phyloP scores from a whole-genome alignment of 2,329 filamentous ascomycete species.

The Aspergillus alliaceus region DNA sequence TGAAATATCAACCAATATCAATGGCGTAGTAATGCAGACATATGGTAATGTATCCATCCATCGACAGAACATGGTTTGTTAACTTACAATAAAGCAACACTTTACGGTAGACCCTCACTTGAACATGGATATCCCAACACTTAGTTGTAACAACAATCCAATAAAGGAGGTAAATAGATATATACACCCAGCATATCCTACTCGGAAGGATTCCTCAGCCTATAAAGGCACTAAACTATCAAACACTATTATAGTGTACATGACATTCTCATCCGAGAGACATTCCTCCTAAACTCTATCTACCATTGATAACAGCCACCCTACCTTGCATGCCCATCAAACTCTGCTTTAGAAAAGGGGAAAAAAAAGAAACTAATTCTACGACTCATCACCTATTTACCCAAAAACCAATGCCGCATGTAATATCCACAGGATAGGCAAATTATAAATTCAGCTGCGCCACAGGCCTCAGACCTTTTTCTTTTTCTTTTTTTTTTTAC shows the following conservation, averaged over 20 bases:
- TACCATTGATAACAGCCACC: too few relatives aligned
- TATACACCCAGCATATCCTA: background rate
- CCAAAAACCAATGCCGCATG: background rate
- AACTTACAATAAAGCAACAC: background rate
- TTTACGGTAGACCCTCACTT: background rate
- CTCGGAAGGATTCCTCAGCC: background rate
- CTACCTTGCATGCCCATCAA: too few relatives aligned
- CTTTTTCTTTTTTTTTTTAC: background rate
- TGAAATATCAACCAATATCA: background rate
- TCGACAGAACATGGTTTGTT: background rate
- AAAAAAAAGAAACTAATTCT: too few relatives aligned
- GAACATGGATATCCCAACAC: background rate
- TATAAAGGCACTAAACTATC: background rate
- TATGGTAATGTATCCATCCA: background rate
- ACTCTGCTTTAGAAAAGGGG: too few relatives aligned
- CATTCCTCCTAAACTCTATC: too few relatives aligned
- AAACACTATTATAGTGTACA: background rate
- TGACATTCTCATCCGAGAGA: too few relatives aligned
- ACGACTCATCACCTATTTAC: too few relatives aligned
- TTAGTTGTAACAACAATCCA: background rate
- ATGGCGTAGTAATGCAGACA: background rate
- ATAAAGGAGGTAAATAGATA: background rate
- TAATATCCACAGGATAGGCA: background rate
- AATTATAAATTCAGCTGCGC: background rate
- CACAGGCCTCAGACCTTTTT: background rate